These are phyloP conservation scores for Meyerozyma elateridarum DNA, from an alignment of 1,139 yeast genomes.

Conservation along the genomic window DNA sequence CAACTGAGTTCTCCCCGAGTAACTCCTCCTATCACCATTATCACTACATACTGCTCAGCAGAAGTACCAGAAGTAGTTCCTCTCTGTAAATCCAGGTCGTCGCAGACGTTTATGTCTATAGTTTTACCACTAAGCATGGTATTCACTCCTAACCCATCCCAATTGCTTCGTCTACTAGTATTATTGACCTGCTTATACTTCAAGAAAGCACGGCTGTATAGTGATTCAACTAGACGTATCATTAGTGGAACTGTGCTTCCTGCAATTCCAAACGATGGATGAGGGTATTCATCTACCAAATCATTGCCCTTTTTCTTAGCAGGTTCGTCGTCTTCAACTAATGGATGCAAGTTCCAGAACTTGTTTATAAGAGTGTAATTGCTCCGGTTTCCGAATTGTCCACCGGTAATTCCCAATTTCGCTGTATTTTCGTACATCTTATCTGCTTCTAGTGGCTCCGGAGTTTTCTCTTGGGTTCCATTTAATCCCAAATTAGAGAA, in stretches of 20 bases:
- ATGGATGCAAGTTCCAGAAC: slow-evolving; percentile 45
- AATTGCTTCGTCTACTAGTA: slow-evolving; percentile 36
- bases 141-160: slow-evolving; percentile 39
- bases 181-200: slow-evolving; percentile 40
- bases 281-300: slow-evolving; percentile 26
- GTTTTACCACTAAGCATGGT: slow-evolving; percentile 37
- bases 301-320: slow-evolving; percentile 8
- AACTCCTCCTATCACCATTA: slow-evolving; percentile 67
- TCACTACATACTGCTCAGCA: slow-evolving; percentile 42
- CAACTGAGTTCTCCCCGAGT: slow-evolving; percentile 74
- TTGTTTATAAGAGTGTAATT: slow-evolving; percentile 38
- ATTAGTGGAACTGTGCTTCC: slow-evolving; percentile 49
- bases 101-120: slow-evolving; percentile 32
- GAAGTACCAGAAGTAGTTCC: slow-evolving; percentile 1
- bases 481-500: slow-evolving; percentile 13
- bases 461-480: slow-evolving; percentile 7
- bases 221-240: slow-evolving; percentile 46
- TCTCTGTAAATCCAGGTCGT: slow-evolving; percentile 22
- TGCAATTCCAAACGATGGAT: slow-evolving; percentile 50
- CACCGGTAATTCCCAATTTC: slow-evolving; percentile 31
- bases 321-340: slow-evolving; percentile 19
- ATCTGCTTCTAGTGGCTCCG: slow-evolving; percentile 7
- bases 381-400: slow-evolving; percentile 26
- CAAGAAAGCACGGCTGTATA: slow-evolving; percentile 44
- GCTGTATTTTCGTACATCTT: slow-evolving; percentile 15